Evolutionary conservation across 169 alveolate genomes (phyloP), one percentile per base, ranked within the genome.

Genomic region (Cryptosporidium xiaoi): DNA sequence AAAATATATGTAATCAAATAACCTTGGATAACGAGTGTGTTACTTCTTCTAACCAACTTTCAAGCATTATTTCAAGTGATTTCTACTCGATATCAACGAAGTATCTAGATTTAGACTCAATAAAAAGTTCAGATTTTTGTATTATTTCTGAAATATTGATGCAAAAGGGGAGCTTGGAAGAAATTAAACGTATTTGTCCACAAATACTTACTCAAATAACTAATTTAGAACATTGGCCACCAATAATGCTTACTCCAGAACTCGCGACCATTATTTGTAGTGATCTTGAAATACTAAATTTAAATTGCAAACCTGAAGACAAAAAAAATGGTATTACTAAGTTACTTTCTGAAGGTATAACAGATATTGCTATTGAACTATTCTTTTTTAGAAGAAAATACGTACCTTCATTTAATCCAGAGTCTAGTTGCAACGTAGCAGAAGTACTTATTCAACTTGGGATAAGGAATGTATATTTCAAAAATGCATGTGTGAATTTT

Each of bases 161-260:
- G 8, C 87, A 62, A 24, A 77, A 40, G 20, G 87, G 71, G 18
- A 77, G 77, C 13, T 7, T 60, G 18, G 27, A 40, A n/a, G 87
- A 77, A 24, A 60, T 77, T 15, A 77, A 24, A 44, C 66, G 51
- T 31, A 40, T 33, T 2, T 77, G 87, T 10, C 87, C 87, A 13
- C 64, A 77, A 27, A 16, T 62, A 44, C 16, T 60, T n/a, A 44
- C 48, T 13, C 87, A 77, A 77, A 62, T 77, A 56, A 60, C 87
- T 3, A 77, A 77, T 60, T 18, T 77, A 48, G 87, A 77, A n/a
- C 87, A 77, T 31, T 77, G 87, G 87, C 87, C 87, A 0, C 60
- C 27, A 40, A 77, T 77, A 60, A 36, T 77, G 71, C 44, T 77
- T 40, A 77, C 87, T 8, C 87, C 71, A 5, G 87, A 77, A 31